Base-by-base conservation (phyloP, 2,329 filamentous ascomycete species). In the Ascochyta viciae-villosae region DNA sequence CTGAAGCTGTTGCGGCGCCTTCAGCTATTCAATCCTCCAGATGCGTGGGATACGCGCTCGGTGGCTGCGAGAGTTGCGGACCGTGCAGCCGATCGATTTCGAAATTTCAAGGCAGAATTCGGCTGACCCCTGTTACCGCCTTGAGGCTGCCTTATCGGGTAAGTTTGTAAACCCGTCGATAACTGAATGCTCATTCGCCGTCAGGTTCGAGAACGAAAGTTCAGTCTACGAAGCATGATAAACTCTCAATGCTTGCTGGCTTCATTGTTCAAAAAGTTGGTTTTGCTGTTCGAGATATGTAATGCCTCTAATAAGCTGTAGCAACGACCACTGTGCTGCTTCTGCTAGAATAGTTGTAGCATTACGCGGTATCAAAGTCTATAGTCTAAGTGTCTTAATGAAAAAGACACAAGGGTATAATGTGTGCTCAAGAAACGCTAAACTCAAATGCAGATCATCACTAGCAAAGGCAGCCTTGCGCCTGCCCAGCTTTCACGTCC, bases 71-170 rank as follows among this genome's bases (percentile, higher is more conserved):
- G 48, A 29, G 34, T 35, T 45, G 45, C 37, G 55, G 43, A 56
- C 37, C 53, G 58, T 57, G 52, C 57, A 58, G 50, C 57, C 53
- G 54, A 19, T 60, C 55, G 60, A 49, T 43, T 52, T 55, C 48
- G 52, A 58, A 57, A 61, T 58, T 54, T 61, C 34, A 53, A 40
- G 49, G 43, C 41, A 35, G 44, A 42, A 33, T 43, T 38, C 33
- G 39, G 40, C 48, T 23, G 16, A 38, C 16, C 50, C 27, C 33
- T 27, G 50, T 43, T 40, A 55, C 52, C 52, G 45, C 52, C 52
- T 9, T 19, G 7, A 31, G 43, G 3, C 19, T 52, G 33, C 50
- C 50, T 10, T 3, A 46, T 46, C 10, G 4, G 42, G 50, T 26
- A 52, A 23, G 31, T 27, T 23, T 23, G 16, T 10, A 3, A 34